These are phyloP conservation scores for Psilocybe mexicana DNA, from an alignment of 1,284 basidiomycete genomes.

Conservation along the genomic window DNA sequence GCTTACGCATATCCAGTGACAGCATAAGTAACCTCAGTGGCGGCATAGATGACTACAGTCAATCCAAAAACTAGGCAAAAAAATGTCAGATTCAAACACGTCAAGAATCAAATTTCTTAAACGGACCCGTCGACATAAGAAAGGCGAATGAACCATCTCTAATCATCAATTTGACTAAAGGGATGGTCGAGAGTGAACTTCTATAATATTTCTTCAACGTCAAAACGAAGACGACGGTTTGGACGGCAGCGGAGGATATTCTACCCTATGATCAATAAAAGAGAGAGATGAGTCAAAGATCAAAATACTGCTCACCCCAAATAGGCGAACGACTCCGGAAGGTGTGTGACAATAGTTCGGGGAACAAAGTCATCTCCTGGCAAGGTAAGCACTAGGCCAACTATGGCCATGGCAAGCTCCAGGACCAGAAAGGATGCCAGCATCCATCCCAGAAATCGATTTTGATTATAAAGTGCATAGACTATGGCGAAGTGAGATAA, in stretches of 20 bases:
- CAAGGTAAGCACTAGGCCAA: conserved; percentile 18
- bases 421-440: conserved; percentile 16
- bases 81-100: background rate
- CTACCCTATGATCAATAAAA: conserved; percentile 10
- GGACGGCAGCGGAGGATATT: conserved; percentile 20
- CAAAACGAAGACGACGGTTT: conserved; percentile 19
- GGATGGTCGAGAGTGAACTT: conserved; percentile 21
- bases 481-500: conserved; percentile 10
- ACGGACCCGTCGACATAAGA: conserved; percentile 20
- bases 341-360: conserved; percentile 13
- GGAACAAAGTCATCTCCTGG: conserved; percentile 15
- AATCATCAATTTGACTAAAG: conserved; percentile 23
- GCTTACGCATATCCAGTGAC: conserved; percentile 29
- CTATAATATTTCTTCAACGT: conserved; percentile 21
- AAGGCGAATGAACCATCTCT: conserved; percentile 26
- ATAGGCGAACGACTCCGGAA: conserved; percentile 25
- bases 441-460: conserved; percentile 16
- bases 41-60: conserved; percentile 24
- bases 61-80: conserved; percentile 22
- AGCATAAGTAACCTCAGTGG: conserved; percentile 21
- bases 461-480: conserved; percentile 25
- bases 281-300: background rate
- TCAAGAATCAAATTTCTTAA: background rate
- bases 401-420: conserved; percentile 20
- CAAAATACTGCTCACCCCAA: conserved; percentile 17